These are phyloP conservation scores for Taphrina sp. DNA, from an alignment of 1,139 yeast genomes.

Conservation along the genomic window DNA sequence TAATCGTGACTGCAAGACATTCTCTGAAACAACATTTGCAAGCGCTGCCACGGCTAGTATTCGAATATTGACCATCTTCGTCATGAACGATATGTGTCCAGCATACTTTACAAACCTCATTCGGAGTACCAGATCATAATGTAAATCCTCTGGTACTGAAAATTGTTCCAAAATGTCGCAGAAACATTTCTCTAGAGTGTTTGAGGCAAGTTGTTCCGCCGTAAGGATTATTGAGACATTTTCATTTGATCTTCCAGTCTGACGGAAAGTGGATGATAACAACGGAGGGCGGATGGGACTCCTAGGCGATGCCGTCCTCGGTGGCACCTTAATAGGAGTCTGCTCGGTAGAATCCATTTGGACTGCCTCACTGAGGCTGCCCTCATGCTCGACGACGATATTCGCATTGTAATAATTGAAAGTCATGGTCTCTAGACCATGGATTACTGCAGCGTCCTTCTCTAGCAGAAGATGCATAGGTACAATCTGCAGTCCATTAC, in stretches of 20 bases:
- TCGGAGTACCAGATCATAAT: slow-evolving; percentile 31
- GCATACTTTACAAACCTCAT: slow-evolving; percentile 30
- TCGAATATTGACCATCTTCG: slow-evolving; percentile 60
- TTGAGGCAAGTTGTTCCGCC: slow-evolving; percentile 10
- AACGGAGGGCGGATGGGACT: no score
- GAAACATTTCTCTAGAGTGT: slow-evolving; percentile 22
- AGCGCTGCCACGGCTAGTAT: slow-evolving; percentile 63
- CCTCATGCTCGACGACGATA: neutral
- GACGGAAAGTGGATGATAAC: neutral
- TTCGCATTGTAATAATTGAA: slow-evolving; percentile 17
- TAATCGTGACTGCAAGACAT: slow-evolving; percentile 49
- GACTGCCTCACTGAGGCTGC: neutral
- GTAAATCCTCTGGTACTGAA: slow-evolving; percentile 15
- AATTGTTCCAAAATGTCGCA: slow-evolving; percentile 9
- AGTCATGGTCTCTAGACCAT: slow-evolving; percentile 15
- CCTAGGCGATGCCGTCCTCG: neutral
- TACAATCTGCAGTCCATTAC: slow-evolving; percentile 12
- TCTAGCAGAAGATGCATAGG: slow-evolving; percentile 18
- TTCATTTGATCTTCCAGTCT: slow-evolving; percentile 4
- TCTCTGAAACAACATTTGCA: slow-evolving; percentile 37
- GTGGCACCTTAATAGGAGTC: no score
- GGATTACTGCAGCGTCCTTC: neutral
- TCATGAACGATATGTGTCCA: slow-evolving; percentile 53
- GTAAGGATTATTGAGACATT: slow-evolving; percentile 29
- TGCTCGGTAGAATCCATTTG: no score